phyloP scores from a whole-genome alignment of 306 rosid species.

The Dalbergia cultrata region DNA sequence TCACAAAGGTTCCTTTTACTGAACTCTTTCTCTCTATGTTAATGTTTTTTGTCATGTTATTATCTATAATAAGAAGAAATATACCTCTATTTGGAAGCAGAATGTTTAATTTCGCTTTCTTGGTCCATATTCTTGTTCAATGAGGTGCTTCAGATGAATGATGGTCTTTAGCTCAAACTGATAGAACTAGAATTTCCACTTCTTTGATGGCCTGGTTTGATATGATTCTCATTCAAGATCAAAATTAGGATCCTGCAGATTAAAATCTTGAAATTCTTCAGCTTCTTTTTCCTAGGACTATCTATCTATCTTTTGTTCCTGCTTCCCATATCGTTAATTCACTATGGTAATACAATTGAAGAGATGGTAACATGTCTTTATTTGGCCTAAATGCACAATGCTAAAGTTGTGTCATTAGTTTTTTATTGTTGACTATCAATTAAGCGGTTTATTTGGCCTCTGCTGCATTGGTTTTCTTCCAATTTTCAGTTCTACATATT shows the following conservation, averaged over 20 bases:
- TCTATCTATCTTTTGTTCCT: neutral
- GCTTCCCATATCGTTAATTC: neutral
- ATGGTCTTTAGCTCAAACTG: neutral
- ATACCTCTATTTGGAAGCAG: neutral
- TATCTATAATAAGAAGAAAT: neutral
- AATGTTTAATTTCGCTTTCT: conserved; percentile 26
- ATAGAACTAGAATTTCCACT: conserved; percentile 22
- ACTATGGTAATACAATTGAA: neutral
- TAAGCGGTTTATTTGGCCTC: conserved; percentile 22
- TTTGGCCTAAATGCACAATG: conserved; percentile 25
- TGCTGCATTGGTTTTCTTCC: conserved; percentile 45
- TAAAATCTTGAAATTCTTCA: conserved; percentile 37
- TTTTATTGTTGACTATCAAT: conserved; percentile 14
- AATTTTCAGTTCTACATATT: conserved; percentile 28
- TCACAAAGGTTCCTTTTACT: conserved; percentile 49
- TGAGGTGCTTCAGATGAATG: conserved; percentile 26
- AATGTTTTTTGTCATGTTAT: conserved; percentile 18
- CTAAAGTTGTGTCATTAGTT: conserved; percentile 13
- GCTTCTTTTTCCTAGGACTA: conserved; percentile 4
- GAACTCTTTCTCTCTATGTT: conserved; percentile 1
- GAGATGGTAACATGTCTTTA: neutral
- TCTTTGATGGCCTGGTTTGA: conserved; percentile 37
- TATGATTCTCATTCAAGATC: conserved; percentile 27
- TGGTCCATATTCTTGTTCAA: conserved; percentile 21
- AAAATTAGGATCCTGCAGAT: neutral